Base-by-base conservation (phyloP, 1,139 yeast genomes). In the Ashbya aceris region DNA sequence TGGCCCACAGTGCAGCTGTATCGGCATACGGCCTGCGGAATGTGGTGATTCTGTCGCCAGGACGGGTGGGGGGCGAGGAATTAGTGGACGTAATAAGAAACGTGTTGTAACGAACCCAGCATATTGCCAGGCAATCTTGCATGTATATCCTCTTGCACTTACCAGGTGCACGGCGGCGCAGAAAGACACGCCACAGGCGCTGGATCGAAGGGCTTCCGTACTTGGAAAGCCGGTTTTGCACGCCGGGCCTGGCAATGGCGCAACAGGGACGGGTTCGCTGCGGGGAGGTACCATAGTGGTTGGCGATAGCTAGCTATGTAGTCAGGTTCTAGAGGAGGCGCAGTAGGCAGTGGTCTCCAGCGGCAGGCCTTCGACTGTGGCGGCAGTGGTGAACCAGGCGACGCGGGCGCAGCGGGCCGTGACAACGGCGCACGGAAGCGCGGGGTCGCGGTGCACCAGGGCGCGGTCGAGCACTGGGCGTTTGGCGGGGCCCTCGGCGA, bases 401-500 rank as follows among this genome's bases (percentile, higher is more conserved):
- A 83, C 83, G 12, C 73, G 70, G 13, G 57, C 52, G 40, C 67
- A 66, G 35, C 71, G 60, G 29, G 65, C 64, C 56, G 81, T 86
- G 45, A 87, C 94, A 52, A 80, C 67, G 46, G 79, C 81, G 42
- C 86, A 73, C 13, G 97, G 97, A 52, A 87, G 71, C 17, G 65
- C 54, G 13, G 68, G 56, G 50, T 80, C 75, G 44, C 71, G 70
- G 28, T 60, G 41, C 38, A 65, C 73, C 62, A 89, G 85, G 41
- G 87, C 79, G 49, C 81, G 73, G 55, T 75, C 74, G 62, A 89
- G 68, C 36, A 83, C 71, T 0, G 77, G 71, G n/a, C 86, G 84
- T 65, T 87, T 87, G 31, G 84, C 83, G 12, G 80, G 80, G 45
- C 96, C 96, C 61, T 85, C 91, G 12, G 95, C 95, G 39, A 86